Evolutionary conservation across 2,329 filamentous ascomycete genomes (phyloP).

Genomic region (Dactylonectria estremocensis): DNA sequence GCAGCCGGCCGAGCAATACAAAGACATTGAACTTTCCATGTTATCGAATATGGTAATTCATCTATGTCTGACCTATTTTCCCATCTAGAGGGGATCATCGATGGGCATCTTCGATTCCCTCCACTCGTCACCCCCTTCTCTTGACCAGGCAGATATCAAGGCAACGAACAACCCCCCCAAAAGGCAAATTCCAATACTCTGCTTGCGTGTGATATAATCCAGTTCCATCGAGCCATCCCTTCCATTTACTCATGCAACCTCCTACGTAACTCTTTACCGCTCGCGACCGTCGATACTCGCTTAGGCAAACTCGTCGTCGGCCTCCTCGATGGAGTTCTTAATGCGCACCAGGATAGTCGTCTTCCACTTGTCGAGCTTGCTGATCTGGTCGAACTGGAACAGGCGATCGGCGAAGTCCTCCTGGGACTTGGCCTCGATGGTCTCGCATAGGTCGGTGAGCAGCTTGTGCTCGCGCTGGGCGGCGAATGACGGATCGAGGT

Average conservation of each 20-base stretch:
- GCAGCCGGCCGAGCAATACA: background rate
- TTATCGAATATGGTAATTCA: constrained; percentile 21
- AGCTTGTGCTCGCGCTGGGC: constrained; percentile 87
- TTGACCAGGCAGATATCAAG: constrained; percentile 19
- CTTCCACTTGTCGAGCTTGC: constrained; percentile 98
- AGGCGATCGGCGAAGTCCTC: constrained; percentile 89
- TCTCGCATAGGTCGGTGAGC: constrained; percentile 81
- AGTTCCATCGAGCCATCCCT: constrained; percentile 19
- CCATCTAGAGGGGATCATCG: constrained; percentile 6
- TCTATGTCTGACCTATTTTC: constrained; percentile 22
- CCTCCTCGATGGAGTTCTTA: constrained; percentile 84
- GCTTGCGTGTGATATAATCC: constrained; percentile 40
- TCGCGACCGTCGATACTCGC: background rate
- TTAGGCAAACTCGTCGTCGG: constrained; percentile 61
- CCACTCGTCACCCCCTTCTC: constrained; percentile 15
- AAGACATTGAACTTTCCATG: background rate
- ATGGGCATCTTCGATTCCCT: constrained; percentile 2
- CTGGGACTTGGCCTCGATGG: constrained; percentile 83
- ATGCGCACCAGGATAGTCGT: constrained; percentile 86
- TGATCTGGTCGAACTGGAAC: constrained; percentile 92
- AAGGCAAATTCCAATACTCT: constrained; percentile 22
- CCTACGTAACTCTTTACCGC: background rate
- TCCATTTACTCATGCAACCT: constrained; percentile 19
- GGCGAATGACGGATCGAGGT: constrained; percentile 83
- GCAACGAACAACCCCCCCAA: constrained; percentile 27